These are phyloP conservation scores for Galerina sulciceps DNA, from an alignment of 768 basidiomycete species.

Conservation along the genomic window DNA sequence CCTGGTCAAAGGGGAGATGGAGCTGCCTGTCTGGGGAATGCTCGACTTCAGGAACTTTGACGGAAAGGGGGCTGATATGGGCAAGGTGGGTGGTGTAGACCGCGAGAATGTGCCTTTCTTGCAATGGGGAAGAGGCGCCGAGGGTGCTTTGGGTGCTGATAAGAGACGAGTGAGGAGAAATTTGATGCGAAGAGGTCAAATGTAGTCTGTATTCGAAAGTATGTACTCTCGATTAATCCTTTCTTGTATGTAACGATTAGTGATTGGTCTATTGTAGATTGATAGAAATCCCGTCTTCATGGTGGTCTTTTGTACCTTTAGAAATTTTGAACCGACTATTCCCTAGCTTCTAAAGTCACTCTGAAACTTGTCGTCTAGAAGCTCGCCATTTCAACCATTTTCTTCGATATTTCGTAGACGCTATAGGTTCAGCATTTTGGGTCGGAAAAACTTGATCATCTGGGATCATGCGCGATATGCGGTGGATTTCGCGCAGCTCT, in stretches of 20 bases:
- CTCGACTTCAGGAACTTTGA: constrained; percentile 61
- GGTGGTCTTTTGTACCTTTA: too few species aligned
- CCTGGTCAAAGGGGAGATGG: constrained; percentile 86
- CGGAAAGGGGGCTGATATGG: constrained; percentile 21
- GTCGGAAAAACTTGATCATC: constrained; percentile 14
- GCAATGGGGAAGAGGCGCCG: constrained; percentile 74
- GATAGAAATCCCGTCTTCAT: too few species aligned
- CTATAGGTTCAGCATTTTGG: neutral
- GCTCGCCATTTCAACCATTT: constrained; percentile 17
- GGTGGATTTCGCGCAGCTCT: constrained; percentile 15
- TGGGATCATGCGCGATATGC: constrained; percentile 17
- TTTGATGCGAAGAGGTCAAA: constrained; percentile 82
- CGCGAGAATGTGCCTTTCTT: constrained; percentile 72
- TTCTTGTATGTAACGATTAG: too few species aligned
- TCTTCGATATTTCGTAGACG: constrained; percentile 14
- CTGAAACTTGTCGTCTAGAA: neutral
- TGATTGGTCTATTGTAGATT: too few species aligned
- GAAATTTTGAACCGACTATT: too few species aligned
- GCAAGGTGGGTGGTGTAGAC: constrained; percentile 51
- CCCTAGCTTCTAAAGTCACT: neutral
- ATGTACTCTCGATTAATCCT: neutral
- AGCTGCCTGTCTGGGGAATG: constrained; percentile 87
- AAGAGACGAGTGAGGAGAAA: constrained; percentile 79
- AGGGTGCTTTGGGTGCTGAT: constrained; percentile 64
- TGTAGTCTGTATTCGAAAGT: constrained; percentile 38